phyloP scores from a whole-genome alignment of 805 yeast species.

The Wickerhamiella allomyrinae region DNA sequence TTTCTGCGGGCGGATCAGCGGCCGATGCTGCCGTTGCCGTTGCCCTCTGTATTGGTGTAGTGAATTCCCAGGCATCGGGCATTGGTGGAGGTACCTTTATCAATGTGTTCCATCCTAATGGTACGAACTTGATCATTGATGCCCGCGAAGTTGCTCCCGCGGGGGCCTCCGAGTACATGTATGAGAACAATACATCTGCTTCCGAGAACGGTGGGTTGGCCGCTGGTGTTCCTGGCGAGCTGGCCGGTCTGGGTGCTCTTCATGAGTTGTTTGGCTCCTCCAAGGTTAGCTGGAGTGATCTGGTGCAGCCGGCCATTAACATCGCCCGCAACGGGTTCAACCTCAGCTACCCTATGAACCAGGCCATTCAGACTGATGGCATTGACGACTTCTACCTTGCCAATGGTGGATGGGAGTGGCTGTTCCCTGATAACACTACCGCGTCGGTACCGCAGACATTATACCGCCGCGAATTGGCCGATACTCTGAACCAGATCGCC shows the following conservation, averaged over 20 bases:
- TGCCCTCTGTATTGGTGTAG: conserved; percentile 73
- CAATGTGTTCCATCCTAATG: conserved; percentile 31
- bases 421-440: conserved; percentile 12
- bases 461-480: conserved; percentile 43
- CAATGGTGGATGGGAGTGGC: conserved; percentile 23
- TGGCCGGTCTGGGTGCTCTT: conserved; percentile 63
- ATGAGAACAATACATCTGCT: conserved; percentile 27
- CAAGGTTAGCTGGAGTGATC: conserved; percentile 50
- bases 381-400: neutral
- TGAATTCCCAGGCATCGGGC: conserved; percentile 73
- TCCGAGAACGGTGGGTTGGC: conserved; percentile 78
- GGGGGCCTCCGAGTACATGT: conserved; percentile 52
- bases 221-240: conserved; percentile 80
- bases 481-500: conserved; percentile 56
- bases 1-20: conserved; percentile 52
- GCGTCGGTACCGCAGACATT: neutral
- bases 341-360: neutral
- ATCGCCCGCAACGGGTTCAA: conserved; percentile 53
- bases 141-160: conserved; percentile 83
- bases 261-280: conserved; percentile 56
- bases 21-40: conserved; percentile 90
- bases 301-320: conserved; percentile 61
- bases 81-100: conserved; percentile 89
- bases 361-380: neutral
- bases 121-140: conserved; percentile 50